Base-by-base conservation (phyloP, 2,329 filamentous ascomycete genomes). In the Diaporthe sp. region DNA sequence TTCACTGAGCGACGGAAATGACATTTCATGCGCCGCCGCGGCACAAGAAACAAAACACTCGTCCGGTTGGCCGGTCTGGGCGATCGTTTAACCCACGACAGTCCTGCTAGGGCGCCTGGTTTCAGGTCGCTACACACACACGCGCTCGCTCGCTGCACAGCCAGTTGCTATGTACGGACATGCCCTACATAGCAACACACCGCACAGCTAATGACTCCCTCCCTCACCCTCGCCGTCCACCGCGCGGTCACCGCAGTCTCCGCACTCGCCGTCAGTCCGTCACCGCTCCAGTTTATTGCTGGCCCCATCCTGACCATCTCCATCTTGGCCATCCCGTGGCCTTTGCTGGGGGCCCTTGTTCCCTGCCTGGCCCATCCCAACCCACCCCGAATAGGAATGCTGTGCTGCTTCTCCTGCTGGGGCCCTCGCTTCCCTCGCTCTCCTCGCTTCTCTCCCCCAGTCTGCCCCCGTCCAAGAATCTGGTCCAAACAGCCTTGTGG, bases 71-170 rank as follows among this genome's bases (percentile, higher is more conserved):
- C 30, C 44, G 39, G 63, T 2, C 63, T 66, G 27, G 61, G 63
- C 63, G 30, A 66, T 66, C 63, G 63, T 66, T 66, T 66, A 66
- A 66, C 63, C 61, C 63, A 66, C 63, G 63, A 66, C 63, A 51
- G 63, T 66, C 63, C 63, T 66, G 22, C 44, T 66, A 66, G 44
- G 63, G 30, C 63, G 63, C 30, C 63, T 51, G 30, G 63, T 66
- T 66, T 66, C 63, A 66, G 63, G 44, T 66, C 44, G 44, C 44
- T 37, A 37, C 61, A 39, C 63, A 39, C 63, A 35, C 44, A 27
- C 63, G 27, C 32, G 44, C 63, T 10, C 44, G 27, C 61, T 17
- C 61, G 4, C 42, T 66, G 63, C 63, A 66, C 44, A 66, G 63
- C 63, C 63, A 39, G 63, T 66, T 66, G 44, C 63, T 66, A 66